These are phyloP conservation scores for Angophora floribunda DNA, from an alignment of 345 rosid species.

Conservation along the genomic window DNA sequence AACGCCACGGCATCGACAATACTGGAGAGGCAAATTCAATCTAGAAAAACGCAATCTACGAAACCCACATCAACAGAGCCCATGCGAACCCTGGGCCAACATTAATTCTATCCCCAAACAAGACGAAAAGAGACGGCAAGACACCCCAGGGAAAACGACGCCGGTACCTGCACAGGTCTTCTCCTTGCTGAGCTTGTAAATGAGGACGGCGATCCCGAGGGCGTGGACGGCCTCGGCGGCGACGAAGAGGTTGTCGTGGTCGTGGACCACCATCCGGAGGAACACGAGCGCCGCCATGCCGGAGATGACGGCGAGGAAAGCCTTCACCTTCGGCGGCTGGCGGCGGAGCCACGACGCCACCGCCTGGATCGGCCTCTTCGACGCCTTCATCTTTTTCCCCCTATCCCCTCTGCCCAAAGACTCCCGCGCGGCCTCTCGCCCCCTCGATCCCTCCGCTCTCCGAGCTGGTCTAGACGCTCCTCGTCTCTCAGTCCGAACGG, in stretches of 20 bases:
- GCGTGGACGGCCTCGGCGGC: slow-evolving; percentile 89
- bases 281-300: slow-evolving; percentile 64
- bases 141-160: background rate
- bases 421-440: too few species aligned
- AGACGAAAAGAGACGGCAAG: background rate
- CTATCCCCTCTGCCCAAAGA: background rate
- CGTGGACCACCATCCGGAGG: slow-evolving; percentile 71
- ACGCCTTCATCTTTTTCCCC: background rate
- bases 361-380: slow-evolving; percentile 53
- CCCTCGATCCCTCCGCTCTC: background rate
- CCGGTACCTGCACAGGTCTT: slow-evolving; percentile 74
- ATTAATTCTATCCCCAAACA: background rate
- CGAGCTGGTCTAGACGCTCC: background rate
- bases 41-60: background rate
- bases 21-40: background rate
- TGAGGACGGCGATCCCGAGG: slow-evolving; percentile 75
- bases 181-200: slow-evolving; percentile 85
- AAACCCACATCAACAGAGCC: background rate
- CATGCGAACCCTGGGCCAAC: background rate
- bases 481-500: background rate
- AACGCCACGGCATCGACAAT: background rate
- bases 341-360: slow-evolving; percentile 72
- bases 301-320: slow-evolving; percentile 50
- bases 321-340: slow-evolving; percentile 85
- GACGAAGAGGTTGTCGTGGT: slow-evolving; percentile 86